phyloP scores from a whole-genome alignment of 768 basidiomycete species.

The Gloeophyllum trabeum region DNA sequence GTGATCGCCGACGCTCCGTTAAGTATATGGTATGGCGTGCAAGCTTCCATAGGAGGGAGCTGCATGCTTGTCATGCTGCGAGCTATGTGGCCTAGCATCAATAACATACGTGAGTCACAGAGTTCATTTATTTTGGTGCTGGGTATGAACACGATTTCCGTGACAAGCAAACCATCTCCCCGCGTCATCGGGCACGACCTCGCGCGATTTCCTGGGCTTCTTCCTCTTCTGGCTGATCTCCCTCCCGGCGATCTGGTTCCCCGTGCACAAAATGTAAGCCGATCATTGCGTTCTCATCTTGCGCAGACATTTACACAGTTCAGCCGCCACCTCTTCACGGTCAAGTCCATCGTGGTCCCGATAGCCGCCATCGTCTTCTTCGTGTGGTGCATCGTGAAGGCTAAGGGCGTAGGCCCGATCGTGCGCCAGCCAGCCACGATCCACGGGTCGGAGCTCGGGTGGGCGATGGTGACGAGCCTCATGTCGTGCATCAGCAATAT shows the following conservation, averaged over 20 bases:
- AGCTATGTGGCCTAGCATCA: constrained; percentile 66
- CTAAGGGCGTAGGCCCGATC: constrained; percentile 69
- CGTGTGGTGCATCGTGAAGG: constrained; percentile 69
- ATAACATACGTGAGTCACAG: constrained; percentile 43
- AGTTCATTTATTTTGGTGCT: neutral
- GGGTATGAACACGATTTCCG: constrained; percentile 1
- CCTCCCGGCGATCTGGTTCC: constrained; percentile 74
- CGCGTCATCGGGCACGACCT: constrained; percentile 61
- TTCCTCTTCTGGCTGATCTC: constrained; percentile 81
- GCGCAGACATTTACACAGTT: constrained; percentile 1
- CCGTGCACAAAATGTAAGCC: constrained; percentile 66
- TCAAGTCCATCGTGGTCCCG: constrained; percentile 67
- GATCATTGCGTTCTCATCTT: neutral
- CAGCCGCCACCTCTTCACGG: constrained; percentile 68
- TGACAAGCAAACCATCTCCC: constrained; percentile 56
- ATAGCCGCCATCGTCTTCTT: constrained; percentile 63
- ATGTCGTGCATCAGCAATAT: constrained; percentile 78
- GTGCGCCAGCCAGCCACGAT: constrained; percentile 51
- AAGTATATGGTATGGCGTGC: constrained; percentile 64
- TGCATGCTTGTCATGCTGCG: constrained; percentile 67
- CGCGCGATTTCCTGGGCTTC: constrained; percentile 72
- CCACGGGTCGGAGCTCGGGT: constrained; percentile 57
- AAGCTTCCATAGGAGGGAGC: constrained; percentile 73
- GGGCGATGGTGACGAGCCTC: constrained; percentile 63
- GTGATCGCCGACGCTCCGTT: neutral